A percentile compares a stretch with the other conserved stretches of the same genome.
These are phyloP conservation scores for Ustilago hordei DNA, from an alignment of 1,284 basidiomycete genomes.

Conservation along the genomic window DNA sequence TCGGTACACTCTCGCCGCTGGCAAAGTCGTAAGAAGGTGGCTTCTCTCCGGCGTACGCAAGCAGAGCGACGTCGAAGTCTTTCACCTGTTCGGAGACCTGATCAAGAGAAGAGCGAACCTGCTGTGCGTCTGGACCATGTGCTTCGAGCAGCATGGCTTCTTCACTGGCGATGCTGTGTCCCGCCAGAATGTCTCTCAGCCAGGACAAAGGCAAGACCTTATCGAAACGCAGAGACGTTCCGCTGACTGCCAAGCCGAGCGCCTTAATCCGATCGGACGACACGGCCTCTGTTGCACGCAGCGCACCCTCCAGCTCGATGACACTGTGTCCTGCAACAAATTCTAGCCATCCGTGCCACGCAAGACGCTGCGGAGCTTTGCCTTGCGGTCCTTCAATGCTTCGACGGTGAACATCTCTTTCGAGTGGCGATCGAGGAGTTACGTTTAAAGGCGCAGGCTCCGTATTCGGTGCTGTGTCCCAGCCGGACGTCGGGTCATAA, in stretches of 20 bases:
- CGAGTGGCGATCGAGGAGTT: conserved; percentile 16
- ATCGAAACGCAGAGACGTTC: conserved; percentile 20
- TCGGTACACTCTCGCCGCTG: not conserved
- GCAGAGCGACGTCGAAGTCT: conserved; percentile 30
- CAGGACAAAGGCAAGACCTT: conserved; percentile 31
- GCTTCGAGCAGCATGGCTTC: conserved; percentile 33
- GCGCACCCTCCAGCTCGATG: conserved; percentile 19
- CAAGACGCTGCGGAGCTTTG: conserved; percentile 5
- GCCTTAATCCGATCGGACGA: conserved; percentile 10
- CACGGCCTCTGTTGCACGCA: conserved; percentile 14
- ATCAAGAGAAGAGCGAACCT: conserved; percentile 20
- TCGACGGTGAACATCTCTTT: not conserved
- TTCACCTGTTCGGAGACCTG: conserved; percentile 33
- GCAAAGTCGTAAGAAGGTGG: not conserved
- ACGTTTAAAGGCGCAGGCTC: conserved; percentile 3
- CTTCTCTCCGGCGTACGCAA: conserved; percentile 10
- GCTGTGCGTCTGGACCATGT: conserved; percentile 6
- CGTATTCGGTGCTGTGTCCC: conserved; percentile 7
- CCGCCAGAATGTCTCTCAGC: conserved; percentile 28
- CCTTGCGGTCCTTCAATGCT: not conserved
- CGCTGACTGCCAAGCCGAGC: conserved; percentile 21
- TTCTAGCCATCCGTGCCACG: conserved; percentile 18
- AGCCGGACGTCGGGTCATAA: not conserved
- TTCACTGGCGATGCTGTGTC: not conserved
- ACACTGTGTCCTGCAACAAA: conserved; percentile 19